These are phyloP conservation scores for Trichoderma cornu-damae DNA, from an alignment of 2,329 filamentous ascomycete genomes.

Conservation along the genomic window DNA sequence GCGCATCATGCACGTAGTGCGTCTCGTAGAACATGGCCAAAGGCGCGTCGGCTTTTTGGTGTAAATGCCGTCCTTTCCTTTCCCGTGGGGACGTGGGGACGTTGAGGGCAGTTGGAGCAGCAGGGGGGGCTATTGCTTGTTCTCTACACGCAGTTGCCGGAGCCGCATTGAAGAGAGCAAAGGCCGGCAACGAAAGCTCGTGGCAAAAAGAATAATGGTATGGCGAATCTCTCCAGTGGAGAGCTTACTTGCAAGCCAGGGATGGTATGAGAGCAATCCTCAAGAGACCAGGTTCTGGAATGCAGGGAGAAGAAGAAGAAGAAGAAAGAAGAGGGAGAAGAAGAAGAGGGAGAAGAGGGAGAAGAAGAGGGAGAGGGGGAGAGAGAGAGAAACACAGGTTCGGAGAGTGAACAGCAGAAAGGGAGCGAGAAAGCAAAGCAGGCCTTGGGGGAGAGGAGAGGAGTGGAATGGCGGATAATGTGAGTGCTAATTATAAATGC, in stretches of 20 bases:
- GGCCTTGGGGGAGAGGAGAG: background rate
- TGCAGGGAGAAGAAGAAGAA: background rate
- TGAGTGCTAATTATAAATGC: slow-evolving; percentile 16
- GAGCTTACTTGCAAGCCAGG: slow-evolving; percentile 3
- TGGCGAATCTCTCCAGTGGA: background rate
- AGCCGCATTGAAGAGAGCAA: background rate
- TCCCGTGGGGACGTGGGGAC: no score
- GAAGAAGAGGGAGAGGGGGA: background rate
- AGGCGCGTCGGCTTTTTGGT: background rate
- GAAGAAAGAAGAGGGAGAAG: background rate
- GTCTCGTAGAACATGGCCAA: slow-evolving; percentile 17
- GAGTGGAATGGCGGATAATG: slow-evolving; percentile 1
- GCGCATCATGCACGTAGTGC: slow-evolving; percentile 23
- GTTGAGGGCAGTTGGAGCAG: background rate
- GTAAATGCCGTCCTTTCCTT: no score
- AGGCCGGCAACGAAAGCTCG: background rate
- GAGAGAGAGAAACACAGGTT: no score
- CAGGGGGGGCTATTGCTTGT: background rate
- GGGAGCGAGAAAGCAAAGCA: background rate
- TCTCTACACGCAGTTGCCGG: background rate
- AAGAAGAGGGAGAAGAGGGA: background rate
- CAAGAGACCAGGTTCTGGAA: background rate
- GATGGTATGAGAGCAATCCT: background rate
- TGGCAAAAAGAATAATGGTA: no score
- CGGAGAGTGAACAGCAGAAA: background rate